Base-by-base conservation (phyloP, 495 filamentous ascomycete species). In the Hypoxylon intermedium region DNA sequence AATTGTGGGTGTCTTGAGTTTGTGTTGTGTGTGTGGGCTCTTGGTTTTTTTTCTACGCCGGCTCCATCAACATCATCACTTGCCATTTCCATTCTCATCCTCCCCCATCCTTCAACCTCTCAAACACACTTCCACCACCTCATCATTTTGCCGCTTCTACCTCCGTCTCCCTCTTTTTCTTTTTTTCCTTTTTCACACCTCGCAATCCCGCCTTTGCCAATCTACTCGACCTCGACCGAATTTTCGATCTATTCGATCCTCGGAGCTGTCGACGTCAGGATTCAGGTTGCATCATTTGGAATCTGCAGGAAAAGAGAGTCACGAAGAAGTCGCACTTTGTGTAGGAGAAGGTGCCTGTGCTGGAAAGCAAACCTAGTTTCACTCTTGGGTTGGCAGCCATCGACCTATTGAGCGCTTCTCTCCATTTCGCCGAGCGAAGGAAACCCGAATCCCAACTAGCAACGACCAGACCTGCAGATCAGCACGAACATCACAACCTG, bases 81-180 rank as follows among this genome's bases (percentile, higher is more conserved):
- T 53, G 54, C 53, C 26, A 49, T 55, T 67, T 65, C 60, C 24
- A 46, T 46, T 43, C 57, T 62, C 60, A 40, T 54, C 60, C 46
- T 66, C 58, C 61, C 50, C 49, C 60, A 58, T 63, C 67, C 58
- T 65, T 56, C 58, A 56, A 67, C 64, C 68, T 67, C 65, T 53
- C 56, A 58, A 60, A 63, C 43, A 63, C 43, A 31, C 41, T 65
- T 65, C 60, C 41, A 53, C 54, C 50, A 54, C 38, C 48, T 53
- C 53, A 52, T 37, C 43, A 56, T 52, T 60, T 64, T 53, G 45
- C 47, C 52, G 63, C 56, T 67, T 65, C 59, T 56, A 51, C 45
- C 52, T 45, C 55, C 45, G 60, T 57, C 65, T 66, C 40, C 53
- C 51, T 53, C 58, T 67, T 52, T 50, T 56, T 68, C 49, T 58